A percentile compares a stretch with the other conserved stretches of the same genome.
Evolutionary conservation across 164 flowering plant species (phyloP).

Genomic region (Umbilicus rupestris): DNA sequence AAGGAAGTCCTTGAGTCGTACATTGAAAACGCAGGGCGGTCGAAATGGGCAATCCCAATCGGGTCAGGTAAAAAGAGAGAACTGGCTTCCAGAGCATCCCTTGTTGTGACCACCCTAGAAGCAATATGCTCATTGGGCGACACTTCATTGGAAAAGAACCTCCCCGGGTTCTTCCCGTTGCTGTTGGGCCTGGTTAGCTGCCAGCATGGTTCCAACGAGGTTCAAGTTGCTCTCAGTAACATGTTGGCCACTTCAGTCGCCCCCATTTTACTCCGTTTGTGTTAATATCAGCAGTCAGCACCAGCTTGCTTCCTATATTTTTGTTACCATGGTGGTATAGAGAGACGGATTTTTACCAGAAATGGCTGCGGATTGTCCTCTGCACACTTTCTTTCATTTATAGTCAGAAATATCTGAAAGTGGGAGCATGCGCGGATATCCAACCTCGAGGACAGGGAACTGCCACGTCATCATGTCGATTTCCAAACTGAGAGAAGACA

Average conservation of each 20-base stretch:
- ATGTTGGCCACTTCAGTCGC: slow-evolving; percentile 71
- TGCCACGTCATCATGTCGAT: background rate
- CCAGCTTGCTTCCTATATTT: background rate
- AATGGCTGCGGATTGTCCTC: no score
- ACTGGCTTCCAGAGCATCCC: slow-evolving; percentile 83
- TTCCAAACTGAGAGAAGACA: background rate
- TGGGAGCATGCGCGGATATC: background rate
- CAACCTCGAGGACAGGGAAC: background rate
- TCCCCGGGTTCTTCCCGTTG: slow-evolving; percentile 62
- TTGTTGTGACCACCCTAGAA: slow-evolving; percentile 71
- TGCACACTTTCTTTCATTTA: no score
- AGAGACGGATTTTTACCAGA: no score
- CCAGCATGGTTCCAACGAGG: slow-evolving; percentile 90
- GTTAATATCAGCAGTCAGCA: slow-evolving; percentile 28
- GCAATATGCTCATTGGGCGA: slow-evolving; percentile 60
- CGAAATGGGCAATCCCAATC: slow-evolving; percentile 63
- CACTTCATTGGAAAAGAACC: slow-evolving; percentile 50
- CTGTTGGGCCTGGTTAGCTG: slow-evolving; percentile 74
- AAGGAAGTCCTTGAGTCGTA: slow-evolving; percentile 70
- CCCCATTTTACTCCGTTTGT: slow-evolving; percentile 73
- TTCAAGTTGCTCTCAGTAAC: slow-evolving; percentile 78
- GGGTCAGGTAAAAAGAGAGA: slow-evolving; percentile 85
- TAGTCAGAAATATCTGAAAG: no score
- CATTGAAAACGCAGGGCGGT: slow-evolving; percentile 31
- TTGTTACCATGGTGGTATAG: no score